Conservation (phyloP, 805 yeast genomes). For the Monosporozyma siamensis region DNA sequence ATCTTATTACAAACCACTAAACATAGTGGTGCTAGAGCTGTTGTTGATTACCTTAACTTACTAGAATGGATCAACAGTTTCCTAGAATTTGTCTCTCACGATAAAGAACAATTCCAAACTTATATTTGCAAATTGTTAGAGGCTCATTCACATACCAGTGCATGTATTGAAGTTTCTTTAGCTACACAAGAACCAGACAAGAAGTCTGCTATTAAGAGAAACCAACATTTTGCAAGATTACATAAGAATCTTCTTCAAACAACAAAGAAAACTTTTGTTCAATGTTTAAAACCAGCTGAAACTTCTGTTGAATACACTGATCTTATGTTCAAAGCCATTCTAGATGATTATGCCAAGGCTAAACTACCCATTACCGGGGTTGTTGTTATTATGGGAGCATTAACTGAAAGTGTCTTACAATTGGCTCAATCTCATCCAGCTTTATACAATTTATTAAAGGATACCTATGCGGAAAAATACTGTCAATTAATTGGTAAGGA, state of each 20-base stretch:
- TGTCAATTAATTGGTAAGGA: constrained; percentile 31
- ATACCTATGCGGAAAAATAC: constrained; percentile 13
- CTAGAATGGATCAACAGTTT: constrained; percentile 47
- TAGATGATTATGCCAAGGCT: constrained; percentile 12
- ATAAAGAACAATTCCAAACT: constrained; percentile 21
- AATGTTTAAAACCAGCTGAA: constrained; percentile 15
- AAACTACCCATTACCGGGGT: constrained; percentile 30
- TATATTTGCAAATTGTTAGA: constrained; percentile 33
- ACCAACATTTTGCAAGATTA: constrained; percentile 34
- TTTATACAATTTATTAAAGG: constrained; percentile 16
- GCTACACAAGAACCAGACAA: constrained; percentile 19
- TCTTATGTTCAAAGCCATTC: constrained; percentile 7
- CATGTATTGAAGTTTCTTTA: constrained; percentile 20
- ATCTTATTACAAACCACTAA: constrained; percentile 29
- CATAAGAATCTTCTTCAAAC: constrained; percentile 30
- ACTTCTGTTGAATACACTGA: constrained; percentile 9
- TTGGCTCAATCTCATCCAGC: constrained; percentile 16
- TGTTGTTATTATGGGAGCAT: constrained; percentile 30
- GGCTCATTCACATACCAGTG: constrained; percentile 29
- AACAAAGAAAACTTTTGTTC: constrained; percentile 20
- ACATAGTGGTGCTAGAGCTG: constrained; percentile 37
- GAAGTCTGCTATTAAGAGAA: constrained; percentile 20
- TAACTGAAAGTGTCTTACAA: constrained; percentile 27
- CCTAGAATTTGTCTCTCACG: constrained; percentile 17
- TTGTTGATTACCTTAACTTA: constrained; percentile 47